These are phyloP conservation scores for Penicillium capsulatum DNA, from an alignment of 2,329 filamentous ascomycete genomes.

Conservation along the genomic window DNA sequence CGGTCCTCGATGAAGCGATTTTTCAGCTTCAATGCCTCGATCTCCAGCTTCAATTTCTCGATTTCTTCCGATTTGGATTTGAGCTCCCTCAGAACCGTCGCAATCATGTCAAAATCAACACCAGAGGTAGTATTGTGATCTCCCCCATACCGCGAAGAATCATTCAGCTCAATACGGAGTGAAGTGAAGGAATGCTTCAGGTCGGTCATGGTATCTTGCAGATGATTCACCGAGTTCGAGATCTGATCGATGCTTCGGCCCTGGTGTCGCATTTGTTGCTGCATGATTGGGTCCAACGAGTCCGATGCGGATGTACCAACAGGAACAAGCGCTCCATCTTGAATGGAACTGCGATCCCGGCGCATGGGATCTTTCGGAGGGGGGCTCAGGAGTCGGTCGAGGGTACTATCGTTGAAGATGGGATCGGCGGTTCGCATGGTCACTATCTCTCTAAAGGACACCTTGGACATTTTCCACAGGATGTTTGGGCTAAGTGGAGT, in stretches of 20 bases:
- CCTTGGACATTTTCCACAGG: conserved; percentile 40
- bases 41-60: conserved; percentile 37
- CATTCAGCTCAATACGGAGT: conserved; percentile 37
- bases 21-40: conserved; percentile 36
- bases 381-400: conserved; percentile 29
- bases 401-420: conserved; percentile 31
- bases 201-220: conserved; percentile 40
- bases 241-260: conserved; percentile 37
- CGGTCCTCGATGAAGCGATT: conserved; percentile 34
- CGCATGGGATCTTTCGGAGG: conserved; percentile 20
- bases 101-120: conserved; percentile 36
- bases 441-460: conserved; percentile 39
- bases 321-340: conserved; percentile 26
- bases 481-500: conserved; percentile 29
- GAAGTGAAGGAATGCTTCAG: conserved; percentile 38
- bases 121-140: conserved; percentile 19
- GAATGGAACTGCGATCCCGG: conserved; percentile 15
- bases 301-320: conserved; percentile 15
- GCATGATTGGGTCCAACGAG: conserved; percentile 21
- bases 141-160: conserved; percentile 20
- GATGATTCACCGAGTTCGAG: conserved; percentile 36
- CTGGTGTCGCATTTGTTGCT: conserved; percentile 37
- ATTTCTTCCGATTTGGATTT: conserved; percentile 39
- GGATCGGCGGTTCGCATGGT: conserved; percentile 39
- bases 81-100: conserved; percentile 38